phyloP scores from a whole-genome alignment of 352 stramenopile genomes.

The Globisporangium cylindrosporum region DNA sequence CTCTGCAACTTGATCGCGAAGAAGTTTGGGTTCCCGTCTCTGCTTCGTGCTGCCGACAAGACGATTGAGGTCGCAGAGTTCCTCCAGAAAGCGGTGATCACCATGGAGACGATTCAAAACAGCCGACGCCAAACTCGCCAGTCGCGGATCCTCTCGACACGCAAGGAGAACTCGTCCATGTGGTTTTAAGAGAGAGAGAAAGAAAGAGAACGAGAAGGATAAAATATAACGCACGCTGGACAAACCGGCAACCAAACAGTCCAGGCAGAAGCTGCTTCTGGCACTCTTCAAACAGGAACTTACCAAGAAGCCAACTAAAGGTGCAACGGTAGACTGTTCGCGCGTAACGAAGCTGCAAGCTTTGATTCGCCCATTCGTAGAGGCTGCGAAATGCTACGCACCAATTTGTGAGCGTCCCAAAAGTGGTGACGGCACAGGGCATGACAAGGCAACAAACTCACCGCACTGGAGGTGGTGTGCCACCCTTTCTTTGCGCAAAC shows the following conservation, averaged over 20 bases:
- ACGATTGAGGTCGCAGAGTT: constrained; percentile 77
- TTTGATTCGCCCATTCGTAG: no score
- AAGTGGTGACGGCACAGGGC: neutral
- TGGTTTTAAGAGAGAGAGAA: constrained; percentile 50
- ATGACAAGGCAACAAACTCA: neutral
- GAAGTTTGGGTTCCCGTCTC: constrained; percentile 58
- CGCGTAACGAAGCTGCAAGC: no score
- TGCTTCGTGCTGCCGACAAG: constrained; percentile 73
- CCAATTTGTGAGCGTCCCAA: neutral
- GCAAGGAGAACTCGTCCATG: constrained; percentile 78
- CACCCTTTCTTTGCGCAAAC: constrained; percentile 4
- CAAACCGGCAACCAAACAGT: no score
- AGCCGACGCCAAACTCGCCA: constrained; percentile 49
- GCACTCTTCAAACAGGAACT: no score
- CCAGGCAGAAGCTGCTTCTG: no score
- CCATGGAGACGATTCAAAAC: constrained; percentile 65
- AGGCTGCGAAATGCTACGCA: no score
- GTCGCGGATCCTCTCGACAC: constrained; percentile 41
- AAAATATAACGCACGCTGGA: neutral
- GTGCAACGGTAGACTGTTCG: no score
- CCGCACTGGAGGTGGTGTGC: neutral
- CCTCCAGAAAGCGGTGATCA: constrained; percentile 68
- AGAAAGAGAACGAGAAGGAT: neutral
- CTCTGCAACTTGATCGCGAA: constrained; percentile 73
- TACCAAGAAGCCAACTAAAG: no score